A percentile compares a stretch with the other conserved stretches of the same genome.
These are phyloP conservation scores for Solanum pimpinellifolium DNA, from an alignment of 257 asterid species.

Conservation along the genomic window DNA sequence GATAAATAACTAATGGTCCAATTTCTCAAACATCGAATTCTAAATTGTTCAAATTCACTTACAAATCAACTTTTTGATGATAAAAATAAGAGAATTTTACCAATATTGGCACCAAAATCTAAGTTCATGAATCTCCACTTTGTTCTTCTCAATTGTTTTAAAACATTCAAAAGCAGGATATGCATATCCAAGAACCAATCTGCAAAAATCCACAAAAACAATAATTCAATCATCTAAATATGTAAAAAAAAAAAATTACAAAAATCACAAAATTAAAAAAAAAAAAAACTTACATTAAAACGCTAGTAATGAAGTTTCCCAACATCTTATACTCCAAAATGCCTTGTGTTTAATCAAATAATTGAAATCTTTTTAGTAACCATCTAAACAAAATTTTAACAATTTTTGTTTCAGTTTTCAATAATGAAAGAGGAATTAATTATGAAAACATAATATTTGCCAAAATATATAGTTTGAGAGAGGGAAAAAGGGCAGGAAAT, in stretches of 20 bases:
- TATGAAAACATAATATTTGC: background rate
- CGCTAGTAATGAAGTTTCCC: conserved; percentile 48
- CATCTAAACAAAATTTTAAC: background rate
- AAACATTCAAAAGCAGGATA: conserved; percentile 90
- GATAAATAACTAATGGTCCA: background rate
- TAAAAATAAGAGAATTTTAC: conserved; percentile 14
- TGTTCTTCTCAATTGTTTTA: conserved; percentile 68
- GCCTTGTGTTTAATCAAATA: background rate
- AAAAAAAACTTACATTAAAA: conserved; percentile 33
- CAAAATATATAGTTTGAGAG: background rate
- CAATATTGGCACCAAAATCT: conserved; percentile 92
- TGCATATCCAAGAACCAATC: conserved; percentile 79
- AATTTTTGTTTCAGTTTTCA: background rate
- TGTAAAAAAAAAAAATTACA: too few relatives aligned
- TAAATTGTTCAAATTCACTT: background rate
- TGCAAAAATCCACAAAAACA: conserved; percentile 10
- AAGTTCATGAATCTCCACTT: conserved; percentile 56
- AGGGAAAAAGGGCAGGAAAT: background rate
- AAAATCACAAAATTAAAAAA: background rate
- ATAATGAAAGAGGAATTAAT: background rate
- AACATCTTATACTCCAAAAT: conserved; percentile 34
- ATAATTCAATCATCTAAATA: background rate
- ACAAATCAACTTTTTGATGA: background rate
- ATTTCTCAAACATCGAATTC: background rate
- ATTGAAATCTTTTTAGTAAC: background rate